phyloP scores from a whole-genome alignment of 495 filamentous ascomycete species.

The Bombardia bombarda region DNA sequence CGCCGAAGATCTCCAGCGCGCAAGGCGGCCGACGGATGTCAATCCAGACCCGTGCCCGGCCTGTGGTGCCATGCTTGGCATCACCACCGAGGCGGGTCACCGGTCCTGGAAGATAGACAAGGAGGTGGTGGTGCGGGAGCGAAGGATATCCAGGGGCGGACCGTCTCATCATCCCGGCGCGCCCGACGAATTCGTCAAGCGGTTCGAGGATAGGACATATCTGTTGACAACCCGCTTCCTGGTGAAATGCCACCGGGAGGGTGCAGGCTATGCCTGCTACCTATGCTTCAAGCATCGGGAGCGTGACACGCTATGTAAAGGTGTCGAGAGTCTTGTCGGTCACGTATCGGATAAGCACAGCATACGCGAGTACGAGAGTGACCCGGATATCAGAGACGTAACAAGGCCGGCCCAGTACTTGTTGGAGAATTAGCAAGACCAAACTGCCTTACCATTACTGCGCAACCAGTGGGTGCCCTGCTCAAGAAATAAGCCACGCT shows the following conservation, averaged over 20 bases:
- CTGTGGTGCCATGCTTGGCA: slow-evolving; percentile 10
- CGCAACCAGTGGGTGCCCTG: too few relatives aligned
- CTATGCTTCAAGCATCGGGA: slow-evolving; percentile 19
- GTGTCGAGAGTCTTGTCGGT: slow-evolving; percentile 18
- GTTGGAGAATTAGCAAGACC: too few relatives aligned
- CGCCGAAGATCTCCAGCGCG: slow-evolving; percentile 18
- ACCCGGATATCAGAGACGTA: slow-evolving; percentile 22
- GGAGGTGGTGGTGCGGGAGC: slow-evolving; percentile 12
- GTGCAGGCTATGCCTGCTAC: slow-evolving; percentile 21
- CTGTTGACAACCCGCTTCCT: slow-evolving; percentile 24
- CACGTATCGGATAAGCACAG: slow-evolving; percentile 22
- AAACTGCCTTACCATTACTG: too few relatives aligned
- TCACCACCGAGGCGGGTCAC: background rate
- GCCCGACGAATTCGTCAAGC: slow-evolving; percentile 3
- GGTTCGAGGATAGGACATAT: slow-evolving; percentile 16
- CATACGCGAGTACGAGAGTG: slow-evolving; percentile 18
- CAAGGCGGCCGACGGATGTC: background rate
- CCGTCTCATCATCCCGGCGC: too few relatives aligned
- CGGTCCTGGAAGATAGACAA: slow-evolving; percentile 24
- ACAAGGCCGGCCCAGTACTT: too few relatives aligned
- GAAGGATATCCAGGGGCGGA: background rate
- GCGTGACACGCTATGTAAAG: slow-evolving; percentile 20
- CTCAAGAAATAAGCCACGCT: too few relatives aligned
- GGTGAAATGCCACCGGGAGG: slow-evolving; percentile 25
- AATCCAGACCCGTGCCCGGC: slow-evolving; percentile 6